Evolutionary conservation across 257 asterid genomes (phyloP).

Genomic region (Solanum neorickii): DNA sequence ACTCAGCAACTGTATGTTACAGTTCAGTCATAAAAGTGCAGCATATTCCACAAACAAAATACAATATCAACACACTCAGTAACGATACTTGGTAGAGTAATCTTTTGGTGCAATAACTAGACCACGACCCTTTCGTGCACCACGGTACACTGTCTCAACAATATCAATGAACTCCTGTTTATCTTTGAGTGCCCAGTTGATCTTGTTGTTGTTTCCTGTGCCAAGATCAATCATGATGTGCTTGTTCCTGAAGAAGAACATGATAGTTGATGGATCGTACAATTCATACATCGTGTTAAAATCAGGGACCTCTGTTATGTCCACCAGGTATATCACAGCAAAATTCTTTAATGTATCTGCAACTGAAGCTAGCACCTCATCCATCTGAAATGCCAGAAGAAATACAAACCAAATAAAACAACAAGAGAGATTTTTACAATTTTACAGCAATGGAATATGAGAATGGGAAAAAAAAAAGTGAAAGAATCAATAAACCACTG

Average conservation of each 20-base stretch:
- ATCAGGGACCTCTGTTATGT: constrained; percentile 89
- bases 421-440: not conserved
- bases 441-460: not conserved
- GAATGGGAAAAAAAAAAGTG: too few species aligned
- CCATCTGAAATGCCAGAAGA: constrained; percentile 46
- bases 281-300: constrained; percentile 95
- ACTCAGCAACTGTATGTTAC: not conserved
- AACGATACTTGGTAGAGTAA: constrained; percentile 94
- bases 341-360: constrained; percentile 86
- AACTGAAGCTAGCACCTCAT: constrained; percentile 77
- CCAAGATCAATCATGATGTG: constrained; percentile 97
- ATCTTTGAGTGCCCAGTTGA: constrained; percentile 96
- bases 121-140: constrained; percentile 96
- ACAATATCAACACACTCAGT: constrained; percentile 9
- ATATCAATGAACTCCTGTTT: constrained; percentile 96
- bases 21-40: not conserved
- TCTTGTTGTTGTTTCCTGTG: constrained; percentile 93
- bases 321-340: constrained; percentile 81
- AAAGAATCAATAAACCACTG: not conserved
- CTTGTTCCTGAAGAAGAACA: constrained; percentile 98
- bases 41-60: not conserved
- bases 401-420: not conserved
- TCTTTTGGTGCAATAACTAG: constrained; percentile 97
- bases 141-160: constrained; percentile 90
- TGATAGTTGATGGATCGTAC: constrained; percentile 84